These are phyloP conservation scores for Lonicera japonica DNA, from an alignment of 129 eudicot species.

Conservation along the genomic window DNA sequence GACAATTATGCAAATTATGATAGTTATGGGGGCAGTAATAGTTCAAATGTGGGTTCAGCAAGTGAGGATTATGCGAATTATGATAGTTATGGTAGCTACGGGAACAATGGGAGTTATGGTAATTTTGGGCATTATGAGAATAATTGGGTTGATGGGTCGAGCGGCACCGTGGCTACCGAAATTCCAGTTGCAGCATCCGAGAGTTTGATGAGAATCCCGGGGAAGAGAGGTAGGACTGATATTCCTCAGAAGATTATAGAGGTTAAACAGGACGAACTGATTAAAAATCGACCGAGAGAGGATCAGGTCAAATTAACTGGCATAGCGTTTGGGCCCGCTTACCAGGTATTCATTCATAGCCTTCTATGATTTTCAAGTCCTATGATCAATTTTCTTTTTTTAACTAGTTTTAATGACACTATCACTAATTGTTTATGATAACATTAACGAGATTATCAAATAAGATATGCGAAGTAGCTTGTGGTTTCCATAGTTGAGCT, in stretches of 20 bases:
- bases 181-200: conserved; percentile 18
- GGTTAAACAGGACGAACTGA: conserved; percentile 89
- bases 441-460: neutral
- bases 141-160: conserved; percentile 52
- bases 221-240: conserved; percentile 78
- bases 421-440: neutral
- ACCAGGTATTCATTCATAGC: conserved; percentile 42
- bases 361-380: neutral
- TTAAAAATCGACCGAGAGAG: conserved; percentile 83
- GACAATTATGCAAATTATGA: conserved; percentile 30
- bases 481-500: no score
- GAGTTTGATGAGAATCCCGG: conserved; percentile 31
- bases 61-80: conserved; percentile 23
- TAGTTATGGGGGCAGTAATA: conserved; percentile 28
- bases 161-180: conserved; percentile 27
- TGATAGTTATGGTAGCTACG: conserved; percentile 15
- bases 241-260: conserved; percentile 60
- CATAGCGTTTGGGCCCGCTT: conserved; percentile 85
- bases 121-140: conserved; percentile 45
- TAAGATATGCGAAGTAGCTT: neutral
- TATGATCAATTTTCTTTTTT: neutral
- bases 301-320: conserved; percentile 78
- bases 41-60: conserved; percentile 28
- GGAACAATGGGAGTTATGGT: no score
- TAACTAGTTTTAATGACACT: neutral